Base-by-base conservation (phyloP, 805 yeast genomes). In the Candida saitoana region DNA sequence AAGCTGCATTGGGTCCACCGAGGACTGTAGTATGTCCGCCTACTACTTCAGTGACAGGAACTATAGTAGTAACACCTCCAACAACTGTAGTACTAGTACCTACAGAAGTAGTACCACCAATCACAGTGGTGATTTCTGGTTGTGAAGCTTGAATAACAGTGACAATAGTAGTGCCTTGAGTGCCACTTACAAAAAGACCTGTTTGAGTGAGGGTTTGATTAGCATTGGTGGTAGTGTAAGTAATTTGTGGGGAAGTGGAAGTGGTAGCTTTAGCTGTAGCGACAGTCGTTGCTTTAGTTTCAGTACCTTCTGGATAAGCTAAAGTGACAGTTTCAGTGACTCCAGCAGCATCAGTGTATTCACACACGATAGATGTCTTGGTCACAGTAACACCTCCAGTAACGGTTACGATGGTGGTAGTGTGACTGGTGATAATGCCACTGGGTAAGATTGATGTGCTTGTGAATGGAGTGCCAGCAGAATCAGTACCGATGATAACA, bases 151-250 rank as follows among this genome's bases (percentile, higher is more conserved):
- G 27, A 3, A 43, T 37, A 1, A 55, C 50, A 3, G 47, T 42
- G 31, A 39, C 37, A 3, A 51, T 50, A 8, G 55, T 51, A 15
- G 54, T 43, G 40, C 39, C 49, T n/a, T 44, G 46, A 9, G 48
- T 44, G 9, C 44, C 39, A 32, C 52, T 48, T 3, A 54, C 44
- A 31, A 47, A 47, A 22, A 45, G 45, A 16, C 48, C 44, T 18
- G 55, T 44, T 16, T 45, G 46, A 16, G 44, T 48, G 8, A 38
- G 35, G 24, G 31, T 34, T 17, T 35, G 14, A 3, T 42, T 41
- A 18, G 25, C 31, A 9, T 47, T 38, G 24, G 52, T 45, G 16
- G 48, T 45, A 3, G 48, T 40, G 39, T 43, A 45, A 15, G 53
- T 48, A 22, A 43, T 42, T 11, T 22, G 9, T 7, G 27, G 27